Conservation (phyloP, 768 basidiomycete genomes). For the Trametes maxima region DNA sequence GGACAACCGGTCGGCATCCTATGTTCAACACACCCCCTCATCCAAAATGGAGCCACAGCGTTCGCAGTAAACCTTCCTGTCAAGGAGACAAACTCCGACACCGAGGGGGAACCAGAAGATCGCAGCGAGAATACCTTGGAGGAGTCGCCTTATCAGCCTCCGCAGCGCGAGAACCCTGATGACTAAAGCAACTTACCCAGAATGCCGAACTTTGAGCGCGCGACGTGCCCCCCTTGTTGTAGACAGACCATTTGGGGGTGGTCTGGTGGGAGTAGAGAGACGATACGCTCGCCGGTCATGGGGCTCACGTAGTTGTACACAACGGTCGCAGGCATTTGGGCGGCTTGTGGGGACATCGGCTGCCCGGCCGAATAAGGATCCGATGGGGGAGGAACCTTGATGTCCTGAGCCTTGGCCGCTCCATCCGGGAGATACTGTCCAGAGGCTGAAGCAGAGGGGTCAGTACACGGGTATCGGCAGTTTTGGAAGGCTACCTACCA, state of each 20-base stretch:
- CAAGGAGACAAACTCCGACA: conserved; percentile 75
- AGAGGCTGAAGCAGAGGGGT: conserved; percentile 5
- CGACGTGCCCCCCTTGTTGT: conserved; percentile 71
- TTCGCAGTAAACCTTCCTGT: conserved; percentile 66
- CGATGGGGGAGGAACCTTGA: conserved; percentile 24
- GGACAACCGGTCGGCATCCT: too few relatives aligned
- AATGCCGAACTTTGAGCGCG: conserved; percentile 65
- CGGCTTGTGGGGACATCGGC: conserved; percentile 4
- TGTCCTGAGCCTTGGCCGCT: conserved; percentile 20
- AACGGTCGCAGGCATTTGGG: conserved; percentile 44
- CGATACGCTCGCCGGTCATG: conserved; percentile 41
- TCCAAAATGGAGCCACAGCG: conserved; percentile 47
- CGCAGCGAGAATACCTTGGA: conserved; percentile 76
- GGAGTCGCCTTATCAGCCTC: neutral
- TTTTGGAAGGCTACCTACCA: conserved; percentile 11
- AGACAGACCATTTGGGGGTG: conserved; percentile 87
- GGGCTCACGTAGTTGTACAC: conserved; percentile 75
- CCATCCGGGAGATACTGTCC: conserved; percentile 27
- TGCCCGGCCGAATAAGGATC: conserved; percentile 6
- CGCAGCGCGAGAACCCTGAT: neutral
- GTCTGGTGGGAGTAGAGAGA: conserved; percentile 69
- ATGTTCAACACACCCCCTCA: conserved; percentile 26
- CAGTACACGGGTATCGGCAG: neutral
- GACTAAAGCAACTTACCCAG: conserved; percentile 41
- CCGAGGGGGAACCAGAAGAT: conserved; percentile 88